Conservation (phyloP, 2,329 filamentous ascomycete genomes). For the Trichoderma breve region DNA sequence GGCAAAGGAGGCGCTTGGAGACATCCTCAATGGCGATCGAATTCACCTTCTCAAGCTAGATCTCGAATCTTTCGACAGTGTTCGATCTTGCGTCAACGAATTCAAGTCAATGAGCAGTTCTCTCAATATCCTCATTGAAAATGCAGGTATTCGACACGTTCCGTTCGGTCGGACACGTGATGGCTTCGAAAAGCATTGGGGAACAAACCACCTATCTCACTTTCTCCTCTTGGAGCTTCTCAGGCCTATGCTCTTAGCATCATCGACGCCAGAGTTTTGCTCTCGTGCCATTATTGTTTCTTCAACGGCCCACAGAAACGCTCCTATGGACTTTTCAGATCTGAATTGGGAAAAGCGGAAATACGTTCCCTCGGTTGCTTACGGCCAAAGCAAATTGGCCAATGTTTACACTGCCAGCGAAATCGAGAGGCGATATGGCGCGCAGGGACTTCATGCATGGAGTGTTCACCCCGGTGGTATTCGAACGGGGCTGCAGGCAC, state of each 20-base stretch:
- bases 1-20: slow-evolving; percentile 23
- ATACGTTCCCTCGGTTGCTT: slow-evolving; percentile 37
- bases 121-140: slow-evolving; percentile 42
- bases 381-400: slow-evolving; percentile 50
- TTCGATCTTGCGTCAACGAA: slow-evolving; percentile 25
- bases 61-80: slow-evolving; percentile 28
- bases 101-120: slow-evolving; percentile 24
- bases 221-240: slow-evolving; percentile 44
- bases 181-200: slow-evolving; percentile 44
- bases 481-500: slow-evolving; percentile 20
- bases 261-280: slow-evolving; percentile 25
- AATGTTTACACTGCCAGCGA: slow-evolving; percentile 52
- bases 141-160: slow-evolving; percentile 43
- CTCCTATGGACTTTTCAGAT: slow-evolving; percentile 21
- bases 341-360: slow-evolving; percentile 27
- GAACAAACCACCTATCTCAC: slow-evolving; percentile 44
- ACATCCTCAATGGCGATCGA: slow-evolving; percentile 21
- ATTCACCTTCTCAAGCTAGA: slow-evolving; percentile 29
- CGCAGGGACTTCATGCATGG: slow-evolving; percentile 41
- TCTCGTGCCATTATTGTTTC: slow-evolving; percentile 37
- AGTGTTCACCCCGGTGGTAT: slow-evolving; percentile 50
- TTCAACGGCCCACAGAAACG: slow-evolving; percentile 23
- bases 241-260: slow-evolving; percentile 36
- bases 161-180: slow-evolving; percentile 38
- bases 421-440: slow-evolving; percentile 48